These are phyloP conservation scores for Tetrahymena elliotti DNA, from an alignment of 73 alveolate species.

Conservation along the genomic window DNA sequence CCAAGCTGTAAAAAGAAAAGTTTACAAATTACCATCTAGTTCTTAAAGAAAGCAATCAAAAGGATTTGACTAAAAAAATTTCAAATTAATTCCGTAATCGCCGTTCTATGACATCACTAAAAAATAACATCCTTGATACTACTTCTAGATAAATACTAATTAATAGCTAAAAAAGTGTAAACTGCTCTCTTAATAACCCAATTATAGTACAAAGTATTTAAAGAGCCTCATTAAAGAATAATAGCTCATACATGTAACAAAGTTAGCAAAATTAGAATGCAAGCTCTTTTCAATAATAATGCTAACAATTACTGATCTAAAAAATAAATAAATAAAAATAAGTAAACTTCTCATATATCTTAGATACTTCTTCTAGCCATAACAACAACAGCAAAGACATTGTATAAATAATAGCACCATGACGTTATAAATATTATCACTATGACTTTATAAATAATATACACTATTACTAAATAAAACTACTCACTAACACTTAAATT, in stretches of 20 bases:
- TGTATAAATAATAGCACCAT: not conserved
- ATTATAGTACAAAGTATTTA: not conserved
- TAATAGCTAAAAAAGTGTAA: too few species aligned
- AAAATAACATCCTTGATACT: not conserved
- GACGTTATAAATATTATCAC: not conserved
- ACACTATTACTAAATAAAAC: not conserved
- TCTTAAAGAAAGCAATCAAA: not conserved
- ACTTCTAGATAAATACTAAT: not conserved
- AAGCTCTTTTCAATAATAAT: not conserved
- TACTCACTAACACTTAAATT: not conserved
- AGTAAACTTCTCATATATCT: not conserved
- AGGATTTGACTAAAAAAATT: not conserved
- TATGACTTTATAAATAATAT: not conserved
- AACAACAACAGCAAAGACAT: not conserved
- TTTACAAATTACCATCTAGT: not conserved
- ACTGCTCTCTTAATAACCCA: not conserved
- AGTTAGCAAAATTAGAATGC: not conserved
- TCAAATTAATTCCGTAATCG: not conserved
- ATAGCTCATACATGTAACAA: not conserved
- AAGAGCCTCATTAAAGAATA: not conserved
- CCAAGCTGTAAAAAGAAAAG: not conserved
- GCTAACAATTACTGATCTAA: not conserved
- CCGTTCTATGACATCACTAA: not conserved
- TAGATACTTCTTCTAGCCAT: not conserved
- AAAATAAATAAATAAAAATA: too few species aligned